Conservation (phyloP, 2,329 filamentous ascomycete genomes). For the Nemania abortiva region DNA sequence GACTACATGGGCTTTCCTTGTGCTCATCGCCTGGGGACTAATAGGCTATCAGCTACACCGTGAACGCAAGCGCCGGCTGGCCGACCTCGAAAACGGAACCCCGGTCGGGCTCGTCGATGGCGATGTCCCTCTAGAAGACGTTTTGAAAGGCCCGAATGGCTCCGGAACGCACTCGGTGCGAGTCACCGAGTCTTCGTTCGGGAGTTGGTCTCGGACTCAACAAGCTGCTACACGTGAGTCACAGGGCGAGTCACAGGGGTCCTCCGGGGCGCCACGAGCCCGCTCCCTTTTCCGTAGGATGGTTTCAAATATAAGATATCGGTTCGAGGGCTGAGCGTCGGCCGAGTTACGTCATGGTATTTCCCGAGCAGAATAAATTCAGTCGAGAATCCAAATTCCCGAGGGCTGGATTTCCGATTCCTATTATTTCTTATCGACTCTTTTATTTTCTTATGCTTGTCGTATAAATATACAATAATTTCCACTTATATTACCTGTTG, state of each 20-base stretch:
- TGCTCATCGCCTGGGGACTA: not conserved
- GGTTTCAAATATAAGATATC: too few species aligned
- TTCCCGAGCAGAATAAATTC: too few species aligned
- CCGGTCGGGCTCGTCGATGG: not conserved
- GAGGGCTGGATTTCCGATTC: not conserved
- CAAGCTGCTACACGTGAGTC: not conserved
- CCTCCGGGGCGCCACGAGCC: slow-evolving; percentile 52
- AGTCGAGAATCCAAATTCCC: too few species aligned
- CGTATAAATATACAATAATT: not conserved
- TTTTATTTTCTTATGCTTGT: not conserved
- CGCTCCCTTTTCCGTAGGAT: slow-evolving; percentile 19
- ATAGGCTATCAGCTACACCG: slow-evolving; percentile 3
- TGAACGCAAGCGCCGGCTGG: not conserved
- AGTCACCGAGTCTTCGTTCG: not conserved
- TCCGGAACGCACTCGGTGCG: not conserved
- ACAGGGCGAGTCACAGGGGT: too few species aligned
- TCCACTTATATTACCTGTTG: not conserved
- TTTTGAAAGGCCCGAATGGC: not conserved
- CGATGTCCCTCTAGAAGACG: slow-evolving; percentile 2
- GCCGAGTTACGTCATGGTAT: too few species aligned
- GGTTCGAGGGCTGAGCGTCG: too few species aligned
- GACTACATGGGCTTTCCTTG: not conserved
- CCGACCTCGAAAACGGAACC: not conserved
- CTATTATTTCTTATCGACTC: not conserved
- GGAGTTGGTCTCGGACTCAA: not conserved